These are phyloP conservation scores for Colletotrichum melonis DNA, from an alignment of 2,329 filamentous ascomycete genomes.

Conservation along the genomic window DNA sequence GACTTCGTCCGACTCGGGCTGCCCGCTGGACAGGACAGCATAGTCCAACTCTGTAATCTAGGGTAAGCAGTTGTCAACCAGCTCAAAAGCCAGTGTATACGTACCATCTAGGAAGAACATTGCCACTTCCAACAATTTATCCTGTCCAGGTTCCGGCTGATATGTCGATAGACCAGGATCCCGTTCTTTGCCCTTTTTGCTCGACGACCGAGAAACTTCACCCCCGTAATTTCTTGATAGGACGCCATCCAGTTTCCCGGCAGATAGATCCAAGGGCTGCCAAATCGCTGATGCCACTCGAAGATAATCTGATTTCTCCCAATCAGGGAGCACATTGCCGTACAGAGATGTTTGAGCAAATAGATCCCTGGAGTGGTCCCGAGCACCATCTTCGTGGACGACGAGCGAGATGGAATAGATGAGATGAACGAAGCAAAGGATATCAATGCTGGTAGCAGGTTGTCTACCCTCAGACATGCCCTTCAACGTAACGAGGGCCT, in stretches of 20 bases:
- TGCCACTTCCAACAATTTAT: conserved; percentile 54
- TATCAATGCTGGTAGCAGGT: conserved; percentile 53
- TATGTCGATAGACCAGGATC: conserved; percentile 35
- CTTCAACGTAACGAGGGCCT: conserved; percentile 55
- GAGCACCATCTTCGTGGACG: conserved; percentile 54
- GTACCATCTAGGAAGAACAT: conserved; percentile 64
- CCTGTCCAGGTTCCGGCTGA: conserved; percentile 36
- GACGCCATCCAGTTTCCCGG: conserved; percentile 43
- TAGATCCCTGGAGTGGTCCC: conserved; percentile 49
- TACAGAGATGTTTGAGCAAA: conserved; percentile 62
- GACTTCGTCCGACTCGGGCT: conserved; percentile 45
- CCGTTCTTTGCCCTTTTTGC: conserved; percentile 56
- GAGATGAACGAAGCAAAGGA: conserved; percentile 64
- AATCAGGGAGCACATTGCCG: conserved; percentile 48
- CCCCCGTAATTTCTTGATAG: conserved; percentile 39
- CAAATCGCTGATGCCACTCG: conserved; percentile 60
- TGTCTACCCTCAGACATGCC: conserved; percentile 52
- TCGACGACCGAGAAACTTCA: conserved; percentile 39
- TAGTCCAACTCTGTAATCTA: conserved; percentile 57
- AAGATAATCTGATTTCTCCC: conserved; percentile 53
- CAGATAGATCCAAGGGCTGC: conserved; percentile 54
- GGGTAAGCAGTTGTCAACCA: not conserved
- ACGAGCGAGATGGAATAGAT: conserved; percentile 62
- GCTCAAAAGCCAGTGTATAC: not conserved
- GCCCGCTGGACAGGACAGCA: conserved; percentile 49